phyloP scores from a whole-genome alignment of 148 eudicot genomes.

The Chenopodium album region DNA sequence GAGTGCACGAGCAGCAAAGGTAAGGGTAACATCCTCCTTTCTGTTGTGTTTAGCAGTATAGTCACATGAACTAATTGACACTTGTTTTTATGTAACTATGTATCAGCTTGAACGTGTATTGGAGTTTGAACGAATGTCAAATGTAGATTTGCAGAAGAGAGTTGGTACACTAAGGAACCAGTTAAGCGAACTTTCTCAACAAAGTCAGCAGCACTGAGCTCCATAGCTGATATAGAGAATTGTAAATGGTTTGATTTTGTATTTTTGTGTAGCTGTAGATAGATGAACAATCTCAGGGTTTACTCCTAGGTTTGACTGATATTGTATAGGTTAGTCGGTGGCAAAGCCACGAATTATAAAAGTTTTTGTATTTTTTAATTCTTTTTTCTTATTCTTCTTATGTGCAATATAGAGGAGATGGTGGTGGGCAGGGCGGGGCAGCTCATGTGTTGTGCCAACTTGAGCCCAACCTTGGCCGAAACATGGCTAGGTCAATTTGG shows the following conservation, averaged over 20 bases:
- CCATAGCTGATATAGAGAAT: neutral
- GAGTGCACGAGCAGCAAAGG: constrained; percentile 97
- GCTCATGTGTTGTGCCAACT: too few species aligned
- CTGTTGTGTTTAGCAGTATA: neutral
- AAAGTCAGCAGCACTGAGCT: constrained; percentile 23
- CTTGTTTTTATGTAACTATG: neutral
- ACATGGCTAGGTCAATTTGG: too few species aligned
- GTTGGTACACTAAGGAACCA: constrained; percentile 36
- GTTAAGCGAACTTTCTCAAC: constrained; percentile 34
- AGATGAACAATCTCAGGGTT: neutral
- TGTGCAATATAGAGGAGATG: too few species aligned
- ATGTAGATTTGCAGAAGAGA: constrained; percentile 76
- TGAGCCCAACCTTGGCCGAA: too few species aligned
- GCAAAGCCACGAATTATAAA: neutral
- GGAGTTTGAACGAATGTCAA: constrained; percentile 73
- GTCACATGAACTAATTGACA: neutral
- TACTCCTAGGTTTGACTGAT: too few species aligned
- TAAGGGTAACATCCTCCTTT: constrained; percentile 54
- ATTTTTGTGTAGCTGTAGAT: neutral
- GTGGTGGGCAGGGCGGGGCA: too few species aligned
- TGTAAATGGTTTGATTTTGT: constrained; percentile 19
- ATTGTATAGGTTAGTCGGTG: neutral
- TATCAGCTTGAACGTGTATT: constrained; percentile 84
- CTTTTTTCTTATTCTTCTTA: too few species aligned
- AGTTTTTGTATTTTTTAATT: too few species aligned